A percentile compares a stretch with the other conserved stretches of the same genome.
These are phyloP conservation scores for Candida coleopterorum DNA, from an alignment of 805 yeast species.

Conservation along the genomic window DNA sequence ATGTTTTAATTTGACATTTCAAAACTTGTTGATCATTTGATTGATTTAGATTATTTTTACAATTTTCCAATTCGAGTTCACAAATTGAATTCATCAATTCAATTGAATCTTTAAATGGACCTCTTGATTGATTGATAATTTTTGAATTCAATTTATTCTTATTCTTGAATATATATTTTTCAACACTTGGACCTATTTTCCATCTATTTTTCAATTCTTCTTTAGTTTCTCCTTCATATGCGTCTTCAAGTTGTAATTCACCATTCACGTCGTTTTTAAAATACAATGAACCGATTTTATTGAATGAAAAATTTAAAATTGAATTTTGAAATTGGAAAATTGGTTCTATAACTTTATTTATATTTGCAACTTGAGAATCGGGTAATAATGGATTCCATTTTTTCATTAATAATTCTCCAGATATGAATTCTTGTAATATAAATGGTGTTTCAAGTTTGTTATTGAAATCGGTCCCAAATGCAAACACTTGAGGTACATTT, in stretches of 20 bases:
- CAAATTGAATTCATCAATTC: conserved; percentile 65
- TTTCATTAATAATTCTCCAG: conserved; percentile 81
- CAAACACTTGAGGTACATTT: conserved; percentile 68
- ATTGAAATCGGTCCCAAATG: conserved; percentile 55
- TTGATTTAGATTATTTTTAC: conserved; percentile 46
- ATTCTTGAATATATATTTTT: conserved; percentile 71
- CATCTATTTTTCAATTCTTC: conserved; percentile 59
- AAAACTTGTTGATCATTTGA: conserved; percentile 40
- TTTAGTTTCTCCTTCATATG: conserved; percentile 62
- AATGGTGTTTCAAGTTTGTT: conserved; percentile 73
- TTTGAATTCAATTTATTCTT: conserved; percentile 50
- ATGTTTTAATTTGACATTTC: conserved; percentile 53
- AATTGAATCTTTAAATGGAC: conserved; percentile 68
- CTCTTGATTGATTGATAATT: conserved; percentile 48
- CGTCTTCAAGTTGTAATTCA: conserved; percentile 34
- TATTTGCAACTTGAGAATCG: conserved; percentile 45
- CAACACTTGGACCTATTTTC: conserved; percentile 88
- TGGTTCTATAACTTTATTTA: conserved; percentile 65
- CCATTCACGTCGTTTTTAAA: conserved; percentile 64
- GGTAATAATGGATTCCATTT: conserved; percentile 81
- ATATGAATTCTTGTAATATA: conserved; percentile 72
- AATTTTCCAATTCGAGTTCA: conserved; percentile 58
- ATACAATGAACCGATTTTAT: conserved; percentile 75
- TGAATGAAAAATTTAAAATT: conserved; percentile 56
- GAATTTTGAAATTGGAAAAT: conserved; percentile 61